Base-by-base conservation (phyloP, 495 filamentous ascomycete species). In the Chaetomium fimeti region DNA sequence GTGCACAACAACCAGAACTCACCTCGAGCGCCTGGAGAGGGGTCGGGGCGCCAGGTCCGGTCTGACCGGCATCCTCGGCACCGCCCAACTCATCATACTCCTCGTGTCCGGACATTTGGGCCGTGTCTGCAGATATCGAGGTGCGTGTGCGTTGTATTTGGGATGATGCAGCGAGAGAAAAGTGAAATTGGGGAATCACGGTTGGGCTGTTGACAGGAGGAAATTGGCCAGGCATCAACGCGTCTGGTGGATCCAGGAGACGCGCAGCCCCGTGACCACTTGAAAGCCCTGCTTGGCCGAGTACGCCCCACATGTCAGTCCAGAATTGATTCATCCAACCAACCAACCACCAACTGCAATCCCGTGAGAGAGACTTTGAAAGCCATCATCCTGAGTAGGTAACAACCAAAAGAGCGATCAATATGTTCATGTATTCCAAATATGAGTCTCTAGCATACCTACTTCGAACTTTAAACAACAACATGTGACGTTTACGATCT, bases 21-120 rank as follows among this genome's bases (percentile, higher is more conserved):
- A 97, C 93, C 83, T 98, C 94, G n/a, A 98, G 80, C 20, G 88
- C 87, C 49, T 80, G 77, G 38, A 98, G 84, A n/a, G 94, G 94
- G 54, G 92, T 98, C 15, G 94, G 94, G 22, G 95, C 94, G 68
- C 94, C 94, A 64, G 95, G 94, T 29, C 91, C 92, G 48, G 88
- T 87, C 58, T 72, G 69, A 56, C 79, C 79, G n/a, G 72, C 62
- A 4, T 84, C 82, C 53, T 84, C 83, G 45, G 52, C 72, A 57
- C 70, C 72, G 62, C 66, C 70, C 51, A 70, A 67, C 13, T 81
- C 80, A 55, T 82, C 77, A 38, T 75, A 77, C 58, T 78, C 78
- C 51, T 79, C 77, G 25, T 71, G 43, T 12, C 52, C 68, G 6
- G 71, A 71, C 75, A 77, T 77, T 24, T 64, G 45, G 3, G 13